Percentiles rank a stretch among this genome's conserved stretches.
These are phyloP conservation scores for Metschnikowia santaceciliae DNA, from an alignment of 805 yeast genomes.

Conservation along the genomic window DNA sequence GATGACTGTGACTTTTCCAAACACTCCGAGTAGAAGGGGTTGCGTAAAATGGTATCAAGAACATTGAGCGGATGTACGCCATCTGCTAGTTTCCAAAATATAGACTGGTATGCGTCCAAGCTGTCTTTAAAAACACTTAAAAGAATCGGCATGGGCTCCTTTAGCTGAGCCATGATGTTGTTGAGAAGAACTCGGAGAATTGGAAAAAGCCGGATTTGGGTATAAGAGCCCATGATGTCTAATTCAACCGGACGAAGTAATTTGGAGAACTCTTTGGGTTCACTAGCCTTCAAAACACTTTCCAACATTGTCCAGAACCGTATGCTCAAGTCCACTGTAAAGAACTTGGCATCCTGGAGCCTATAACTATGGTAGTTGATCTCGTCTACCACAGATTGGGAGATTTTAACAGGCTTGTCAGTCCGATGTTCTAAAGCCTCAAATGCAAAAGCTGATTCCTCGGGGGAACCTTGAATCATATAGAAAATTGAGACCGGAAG, in stretches of 20 bases:
- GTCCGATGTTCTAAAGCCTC: constrained; percentile 14
- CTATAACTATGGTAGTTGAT: constrained; percentile 46
- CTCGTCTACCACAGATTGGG: constrained; percentile 46
- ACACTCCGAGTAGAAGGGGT: constrained; percentile 42
- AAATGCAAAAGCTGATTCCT: constrained; percentile 48
- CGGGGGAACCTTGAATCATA: constrained; percentile 49
- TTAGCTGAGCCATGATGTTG: constrained; percentile 49
- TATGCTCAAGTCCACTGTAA: constrained; percentile 37
- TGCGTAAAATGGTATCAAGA: constrained; percentile 56
- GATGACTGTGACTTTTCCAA: constrained; percentile 41
- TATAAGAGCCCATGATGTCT: constrained; percentile 24
- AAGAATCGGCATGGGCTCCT: constrained; percentile 49
- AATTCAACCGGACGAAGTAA: constrained; percentile 34
- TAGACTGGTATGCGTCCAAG: constrained; percentile 37
- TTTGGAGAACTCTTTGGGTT: constrained; percentile 7
- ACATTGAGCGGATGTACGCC: constrained; percentile 55
- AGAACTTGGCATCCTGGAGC: constrained; percentile 51
- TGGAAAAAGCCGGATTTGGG: constrained; percentile 31
- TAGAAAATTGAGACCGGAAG: constrained; percentile 53
- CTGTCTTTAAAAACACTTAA: constrained; percentile 49
- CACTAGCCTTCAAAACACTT: constrained; percentile 30
- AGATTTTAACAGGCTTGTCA: neutral
- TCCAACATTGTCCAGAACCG: constrained; percentile 46
- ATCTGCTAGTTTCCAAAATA: constrained; percentile 53
- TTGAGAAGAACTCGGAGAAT: constrained; percentile 43